Conservation (phyloP, 2,329 filamentous ascomycete species). For the Colletotrichum lindemuthianum region DNA sequence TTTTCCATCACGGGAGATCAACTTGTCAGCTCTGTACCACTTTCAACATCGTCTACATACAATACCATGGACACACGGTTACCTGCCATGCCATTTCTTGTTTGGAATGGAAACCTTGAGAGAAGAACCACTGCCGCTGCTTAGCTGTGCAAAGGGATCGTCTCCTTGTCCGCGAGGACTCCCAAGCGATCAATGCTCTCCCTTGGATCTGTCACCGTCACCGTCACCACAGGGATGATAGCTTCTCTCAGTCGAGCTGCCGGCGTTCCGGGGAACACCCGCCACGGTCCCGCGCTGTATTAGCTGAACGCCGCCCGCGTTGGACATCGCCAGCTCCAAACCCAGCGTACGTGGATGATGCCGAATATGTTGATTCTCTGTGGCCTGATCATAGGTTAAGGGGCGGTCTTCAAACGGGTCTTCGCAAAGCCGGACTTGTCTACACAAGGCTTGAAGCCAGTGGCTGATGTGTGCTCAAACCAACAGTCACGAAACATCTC, state of each 20-base stretch:
- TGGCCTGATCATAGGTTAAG: too few relatives aligned
- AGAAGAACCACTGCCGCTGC: background rate
- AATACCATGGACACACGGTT: constrained; percentile 2
- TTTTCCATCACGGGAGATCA: too few relatives aligned
- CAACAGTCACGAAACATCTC: too few relatives aligned
- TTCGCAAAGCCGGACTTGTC: too few relatives aligned
- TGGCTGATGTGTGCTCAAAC: too few relatives aligned
- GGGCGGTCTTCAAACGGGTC: too few relatives aligned
- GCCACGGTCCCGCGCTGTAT: constrained; percentile 10
- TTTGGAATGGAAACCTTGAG: constrained; percentile 15
- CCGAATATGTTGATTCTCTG: too few relatives aligned
- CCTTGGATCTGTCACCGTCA: constrained; percentile 19
- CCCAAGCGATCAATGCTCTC: constrained; percentile 27
- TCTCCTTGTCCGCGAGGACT: constrained; percentile 24
- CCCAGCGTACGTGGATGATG: too few relatives aligned
- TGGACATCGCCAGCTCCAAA: too few relatives aligned
- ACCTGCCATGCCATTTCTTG: background rate
- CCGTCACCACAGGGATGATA: constrained; percentile 24
- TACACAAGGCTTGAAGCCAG: too few relatives aligned
- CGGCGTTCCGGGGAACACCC: constrained; percentile 28
- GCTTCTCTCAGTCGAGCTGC: constrained; percentile 18
- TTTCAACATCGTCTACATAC: constrained; percentile 7
- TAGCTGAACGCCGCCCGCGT: constrained; percentile 2
- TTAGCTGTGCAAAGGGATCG: constrained; percentile 24
- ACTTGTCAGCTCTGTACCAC: too few relatives aligned